Evolutionary conservation across 306 rosid genomes (phyloP), one percentile per base, ranked within the genome.

Genomic region (Astragalus glycyphyllos): DNA sequence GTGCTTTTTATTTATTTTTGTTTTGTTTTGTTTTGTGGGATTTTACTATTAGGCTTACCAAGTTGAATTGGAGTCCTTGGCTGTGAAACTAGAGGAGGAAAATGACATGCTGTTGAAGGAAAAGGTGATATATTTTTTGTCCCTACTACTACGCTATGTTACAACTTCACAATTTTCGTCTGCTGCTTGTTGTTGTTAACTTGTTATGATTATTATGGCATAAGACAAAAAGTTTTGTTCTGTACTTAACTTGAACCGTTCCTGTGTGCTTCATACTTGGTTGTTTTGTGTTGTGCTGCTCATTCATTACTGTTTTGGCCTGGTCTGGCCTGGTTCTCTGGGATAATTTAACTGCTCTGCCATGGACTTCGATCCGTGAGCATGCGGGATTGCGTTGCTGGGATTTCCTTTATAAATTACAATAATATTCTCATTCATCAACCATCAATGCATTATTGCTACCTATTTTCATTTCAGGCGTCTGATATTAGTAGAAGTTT

Each of bases 31-130:
- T 0, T 0, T 47, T 58, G 14, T 73, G 16, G 51, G 46, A n/a
- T 66, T 60, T 84, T n/a, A n/a, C n/a, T n/a, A n/a, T n/a, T 68
- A 90, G 98, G 99, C 99, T 34, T 89, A 94, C 65, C 96, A 94
- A 80, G 89, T 79, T 20, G 99, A 94, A 71, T 79, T 94, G 79
- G 99, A 94, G 80, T 68, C 95, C 0, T 73, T 94, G 78, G 90
- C 88, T 1, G 87, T 87, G 72, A 87, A 71, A 35, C 84, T 94
- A 42, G 92, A 89, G 87, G 96, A 89, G 77, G 97, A 94, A 80
- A 84, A 89, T 57, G 91, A 84, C 74, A 82, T 6, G 81, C 82
- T 94, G 51, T 45, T 87, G 84, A 87, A 84, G 82, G 97, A 94
- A 78, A 86, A 89, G 99, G 98, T 91, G 81, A 17, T 65, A 5